Evolutionary conservation across 2,329 filamentous ascomycete genomes (phyloP).

Genomic region (Fusarium guadeloupense): DNA sequence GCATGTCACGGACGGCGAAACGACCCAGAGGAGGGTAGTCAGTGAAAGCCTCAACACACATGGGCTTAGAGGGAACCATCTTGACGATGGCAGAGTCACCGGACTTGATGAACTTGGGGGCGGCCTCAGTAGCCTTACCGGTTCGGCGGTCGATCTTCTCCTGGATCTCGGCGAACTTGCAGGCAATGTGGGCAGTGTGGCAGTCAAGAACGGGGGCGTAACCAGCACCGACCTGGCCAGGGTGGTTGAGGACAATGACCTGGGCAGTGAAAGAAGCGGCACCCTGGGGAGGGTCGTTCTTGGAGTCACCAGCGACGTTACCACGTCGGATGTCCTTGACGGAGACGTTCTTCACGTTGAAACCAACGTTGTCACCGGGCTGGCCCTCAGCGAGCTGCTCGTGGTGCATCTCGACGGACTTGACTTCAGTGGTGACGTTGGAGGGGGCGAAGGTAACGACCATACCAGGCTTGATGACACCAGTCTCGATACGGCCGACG

Average conservation of each 20-base stretch:
- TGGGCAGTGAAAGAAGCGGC: slow-evolving; percentile 97
- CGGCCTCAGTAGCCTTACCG: slow-evolving; percentile 92
- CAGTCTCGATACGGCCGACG: slow-evolving; percentile 99
- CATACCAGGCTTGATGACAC: slow-evolving; percentile 90
- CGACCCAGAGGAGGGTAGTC: slow-evolving; percentile 99
- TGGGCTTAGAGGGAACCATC: slow-evolving; percentile 99
- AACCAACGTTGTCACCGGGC: slow-evolving; percentile 99
- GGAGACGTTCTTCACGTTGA: slow-evolving; percentile 99
- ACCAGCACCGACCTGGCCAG: slow-evolving; percentile 97
- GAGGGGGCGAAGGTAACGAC: slow-evolving; percentile 98
- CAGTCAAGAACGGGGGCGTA: slow-evolving; percentile 99
- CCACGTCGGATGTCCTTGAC: slow-evolving; percentile 99
- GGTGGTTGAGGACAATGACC: slow-evolving; percentile 99
- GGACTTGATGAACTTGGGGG: slow-evolving; percentile 99
- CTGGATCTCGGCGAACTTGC: slow-evolving; percentile 99
- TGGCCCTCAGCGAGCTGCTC: slow-evolving; percentile 95
- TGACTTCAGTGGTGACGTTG: slow-evolving; percentile 99
- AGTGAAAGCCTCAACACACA: slow-evolving; percentile 99
- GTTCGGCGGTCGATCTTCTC: slow-evolving; percentile 99
- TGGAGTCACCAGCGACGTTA: slow-evolving; percentile 99
- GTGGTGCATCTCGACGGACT: slow-evolving; percentile 99
- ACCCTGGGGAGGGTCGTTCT: slow-evolving; percentile 95
- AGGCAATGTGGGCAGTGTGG: slow-evolving; percentile 99
- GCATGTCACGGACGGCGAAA: slow-evolving; percentile 99
- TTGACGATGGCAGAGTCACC: slow-evolving; percentile 99